A percentile compares a stretch with the other conserved stretches of the same genome.
Conservation (phyloP, 1,284 basidiomycete species). For the Pyrrhoderma noxium region DNA sequence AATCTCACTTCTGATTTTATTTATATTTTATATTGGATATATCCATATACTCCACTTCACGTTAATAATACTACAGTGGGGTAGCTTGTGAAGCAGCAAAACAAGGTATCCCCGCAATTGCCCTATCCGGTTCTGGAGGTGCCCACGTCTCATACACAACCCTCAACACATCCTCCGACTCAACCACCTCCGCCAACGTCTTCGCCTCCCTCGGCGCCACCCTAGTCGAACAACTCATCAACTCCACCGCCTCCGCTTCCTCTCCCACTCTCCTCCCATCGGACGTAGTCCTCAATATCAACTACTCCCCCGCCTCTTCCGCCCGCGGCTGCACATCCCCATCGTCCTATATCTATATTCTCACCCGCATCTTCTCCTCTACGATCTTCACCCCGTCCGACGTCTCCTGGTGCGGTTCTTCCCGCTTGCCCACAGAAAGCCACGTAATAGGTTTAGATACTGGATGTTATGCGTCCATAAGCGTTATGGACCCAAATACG, state of each 20-base stretch:
- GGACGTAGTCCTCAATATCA: conserved; percentile 41
- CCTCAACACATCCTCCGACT: conserved; percentile 30
- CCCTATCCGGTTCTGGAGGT: conserved; percentile 39
- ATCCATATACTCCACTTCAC: no score
- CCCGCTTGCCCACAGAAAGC: conserved; percentile 34
- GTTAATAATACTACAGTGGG: no score
- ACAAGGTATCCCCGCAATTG: conserved; percentile 42
- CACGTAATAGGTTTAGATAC: conserved; percentile 26
- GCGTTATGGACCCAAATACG: conserved; percentile 38
- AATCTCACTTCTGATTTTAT: no score
- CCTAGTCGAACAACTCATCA: conserved; percentile 33
- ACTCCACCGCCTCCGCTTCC: no score
- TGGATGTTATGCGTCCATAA: conserved; percentile 42
- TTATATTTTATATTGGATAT: no score
- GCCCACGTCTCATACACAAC: conserved; percentile 41
- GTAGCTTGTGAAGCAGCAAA: conserved; percentile 41
- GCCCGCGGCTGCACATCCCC: no score
- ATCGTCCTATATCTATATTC: no score
- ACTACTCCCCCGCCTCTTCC: no score
- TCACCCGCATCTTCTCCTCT: no score
- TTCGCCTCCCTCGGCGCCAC: conserved; percentile 38
- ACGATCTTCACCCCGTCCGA: conserved; percentile 21
- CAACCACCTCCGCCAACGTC: conserved; percentile 33
- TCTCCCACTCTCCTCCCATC: conserved; percentile 38
- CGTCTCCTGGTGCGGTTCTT: conserved; percentile 34